Percentiles rank a stretch among this genome's conserved stretches.
phyloP scores from a whole-genome alignment of 352 stramenopile genomes.

The Aphanomyces invadans region DNA sequence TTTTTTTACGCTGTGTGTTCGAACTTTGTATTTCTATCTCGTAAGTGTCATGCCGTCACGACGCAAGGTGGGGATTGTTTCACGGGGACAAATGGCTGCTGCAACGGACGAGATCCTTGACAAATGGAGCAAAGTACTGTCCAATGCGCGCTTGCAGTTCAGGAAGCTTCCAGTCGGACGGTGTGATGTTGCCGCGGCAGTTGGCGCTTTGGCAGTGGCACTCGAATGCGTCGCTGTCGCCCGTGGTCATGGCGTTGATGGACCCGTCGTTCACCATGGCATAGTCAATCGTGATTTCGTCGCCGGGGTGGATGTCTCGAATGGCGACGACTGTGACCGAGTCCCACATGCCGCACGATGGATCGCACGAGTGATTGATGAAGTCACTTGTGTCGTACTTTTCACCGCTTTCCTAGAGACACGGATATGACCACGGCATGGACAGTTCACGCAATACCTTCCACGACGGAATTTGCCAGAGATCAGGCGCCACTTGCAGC shows the following conservation, averaged over 20 bases:
- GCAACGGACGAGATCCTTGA: slow-evolving; percentile 7
- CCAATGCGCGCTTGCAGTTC: slow-evolving; percentile 7
- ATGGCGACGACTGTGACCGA: slow-evolving; percentile 21
- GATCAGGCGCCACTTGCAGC: slow-evolving; percentile 18
- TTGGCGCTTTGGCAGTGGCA: slow-evolving; percentile 13
- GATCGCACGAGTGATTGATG: slow-evolving; percentile 26
- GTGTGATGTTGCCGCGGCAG: slow-evolving; percentile 16
- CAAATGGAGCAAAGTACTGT: slow-evolving; percentile 19
- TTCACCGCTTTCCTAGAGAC: slow-evolving; percentile 17
- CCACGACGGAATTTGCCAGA: slow-evolving; percentile 25
- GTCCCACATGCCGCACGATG: slow-evolving; percentile 29
- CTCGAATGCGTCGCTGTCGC: slow-evolving; percentile 16
- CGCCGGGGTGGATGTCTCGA: slow-evolving; percentile 20
- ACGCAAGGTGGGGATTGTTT: background rate
- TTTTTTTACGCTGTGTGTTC: too few species aligned
- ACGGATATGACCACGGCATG: background rate
- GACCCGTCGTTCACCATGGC: slow-evolving; percentile 13
- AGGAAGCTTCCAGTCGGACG: slow-evolving; percentile 12
- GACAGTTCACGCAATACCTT: too few species aligned
- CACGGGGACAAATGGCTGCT: background rate
- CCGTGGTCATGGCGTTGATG: background rate
- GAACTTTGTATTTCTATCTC: too few species aligned
- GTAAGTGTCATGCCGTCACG: background rate
- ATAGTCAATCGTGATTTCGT: slow-evolving; percentile 26
- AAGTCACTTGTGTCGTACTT: slow-evolving; percentile 25